Percentiles rank a stretch among this genome's conserved stretches.
phyloP scores from a whole-genome alignment of 1,284 basidiomycete genomes.

The Ganoderma meredithae region DNA sequence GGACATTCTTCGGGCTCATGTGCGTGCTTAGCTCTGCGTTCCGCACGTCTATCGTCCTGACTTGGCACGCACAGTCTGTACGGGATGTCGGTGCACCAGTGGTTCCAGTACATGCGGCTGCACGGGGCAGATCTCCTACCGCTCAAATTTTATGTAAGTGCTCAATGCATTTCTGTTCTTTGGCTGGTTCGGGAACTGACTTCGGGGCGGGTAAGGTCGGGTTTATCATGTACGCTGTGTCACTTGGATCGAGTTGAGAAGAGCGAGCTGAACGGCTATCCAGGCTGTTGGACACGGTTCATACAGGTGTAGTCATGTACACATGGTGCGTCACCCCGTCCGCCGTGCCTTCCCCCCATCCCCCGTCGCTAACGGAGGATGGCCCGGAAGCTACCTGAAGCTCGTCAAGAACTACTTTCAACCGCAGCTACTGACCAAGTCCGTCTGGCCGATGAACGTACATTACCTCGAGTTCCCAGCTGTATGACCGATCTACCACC shows the following conservation, averaged over 20 bases:
- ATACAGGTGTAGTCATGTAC: not conserved
- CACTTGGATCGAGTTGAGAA: not conserved
- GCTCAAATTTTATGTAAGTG: not conserved
- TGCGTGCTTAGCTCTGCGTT: not conserved
- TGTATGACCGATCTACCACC: not conserved
- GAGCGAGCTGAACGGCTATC: not conserved
- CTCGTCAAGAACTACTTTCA: not conserved
- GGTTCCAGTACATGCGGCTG: not conserved
- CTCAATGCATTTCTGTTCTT: not conserved
- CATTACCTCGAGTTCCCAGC: not conserved
- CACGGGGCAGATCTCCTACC: not conserved
- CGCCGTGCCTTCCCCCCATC: not conserved
- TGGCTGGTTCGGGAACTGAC: not conserved
- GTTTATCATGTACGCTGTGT: not conserved
- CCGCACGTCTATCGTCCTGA: not conserved
- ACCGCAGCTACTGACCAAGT: not conserved
- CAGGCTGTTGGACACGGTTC: not conserved
- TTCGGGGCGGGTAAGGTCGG: not conserved
- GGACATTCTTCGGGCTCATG: conserved; percentile 7
- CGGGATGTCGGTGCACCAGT: not conserved
- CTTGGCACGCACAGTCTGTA: not conserved
- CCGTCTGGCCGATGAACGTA: not conserved
- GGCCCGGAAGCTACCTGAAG: not conserved
- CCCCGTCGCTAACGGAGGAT: not conserved
- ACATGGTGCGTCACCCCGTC: not conserved